Evolutionary conservation across 2,329 filamentous ascomycete species (phyloP).

Genomic region (Botrytis paeoniae): DNA sequence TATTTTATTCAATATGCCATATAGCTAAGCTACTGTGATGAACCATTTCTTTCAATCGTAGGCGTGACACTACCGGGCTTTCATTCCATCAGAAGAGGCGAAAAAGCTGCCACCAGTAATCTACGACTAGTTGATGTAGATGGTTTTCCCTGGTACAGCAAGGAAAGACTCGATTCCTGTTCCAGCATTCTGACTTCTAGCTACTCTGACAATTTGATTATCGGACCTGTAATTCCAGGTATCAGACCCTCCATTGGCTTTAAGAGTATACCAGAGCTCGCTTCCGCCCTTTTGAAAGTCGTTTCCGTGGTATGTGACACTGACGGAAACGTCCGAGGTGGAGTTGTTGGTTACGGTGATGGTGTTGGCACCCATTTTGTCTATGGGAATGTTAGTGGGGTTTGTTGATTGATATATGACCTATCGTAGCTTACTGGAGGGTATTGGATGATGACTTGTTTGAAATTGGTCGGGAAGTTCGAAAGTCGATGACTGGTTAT

Average conservation of each 20-base stretch:
- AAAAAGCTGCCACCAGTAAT: not conserved
- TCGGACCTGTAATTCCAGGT: not conserved
- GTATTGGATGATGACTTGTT: not conserved
- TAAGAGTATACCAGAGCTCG: not conserved
- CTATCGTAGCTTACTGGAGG: not conserved
- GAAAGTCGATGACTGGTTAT: not conserved
- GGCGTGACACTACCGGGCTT: not conserved
- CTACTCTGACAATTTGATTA: slow-evolving; percentile 3
- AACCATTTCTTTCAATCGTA: not conserved
- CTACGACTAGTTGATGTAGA: slow-evolving; percentile 5
- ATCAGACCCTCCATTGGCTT: slow-evolving; percentile 6
- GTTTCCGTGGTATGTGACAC: not conserved
- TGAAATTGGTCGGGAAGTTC: not conserved
- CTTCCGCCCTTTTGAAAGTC: slow-evolving; percentile 18
- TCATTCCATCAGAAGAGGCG: not conserved
- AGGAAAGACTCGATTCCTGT: not conserved
- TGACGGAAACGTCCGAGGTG: not conserved
- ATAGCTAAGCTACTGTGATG: not conserved
- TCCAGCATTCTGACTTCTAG: slow-evolving; percentile 2
- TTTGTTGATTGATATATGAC: not conserved
- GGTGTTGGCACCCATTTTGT: slow-evolving; percentile 4
- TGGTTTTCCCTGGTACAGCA: not conserved
- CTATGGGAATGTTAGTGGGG: not conserved
- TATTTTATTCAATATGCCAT: not conserved
- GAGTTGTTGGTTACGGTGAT: slow-evolving; percentile 16